Percentiles rank a stretch among this genome's conserved stretches.
Evolutionary conservation across 148 eudicot species (phyloP).

Genomic region (Polygonum aviculare): DNA sequence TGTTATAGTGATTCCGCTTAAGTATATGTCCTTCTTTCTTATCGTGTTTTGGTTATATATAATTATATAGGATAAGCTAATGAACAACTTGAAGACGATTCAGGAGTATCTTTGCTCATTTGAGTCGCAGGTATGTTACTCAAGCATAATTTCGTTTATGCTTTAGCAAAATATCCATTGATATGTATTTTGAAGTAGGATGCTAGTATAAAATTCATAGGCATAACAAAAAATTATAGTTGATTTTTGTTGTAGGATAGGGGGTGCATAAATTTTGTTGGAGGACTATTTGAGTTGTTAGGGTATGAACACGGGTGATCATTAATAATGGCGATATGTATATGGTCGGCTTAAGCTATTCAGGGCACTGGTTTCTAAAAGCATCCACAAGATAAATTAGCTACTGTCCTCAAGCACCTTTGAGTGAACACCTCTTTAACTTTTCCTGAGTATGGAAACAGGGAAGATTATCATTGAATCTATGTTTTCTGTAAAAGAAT

Average conservation of each 20-base stretch:
- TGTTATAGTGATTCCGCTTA: neutral
- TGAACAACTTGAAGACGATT: constrained; percentile 70
- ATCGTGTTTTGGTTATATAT: neutral
- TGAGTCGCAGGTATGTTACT: constrained; percentile 63
- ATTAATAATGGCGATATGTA: neutral
- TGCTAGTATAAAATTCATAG: neutral
- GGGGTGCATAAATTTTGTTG: neutral
- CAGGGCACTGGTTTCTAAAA: neutral
- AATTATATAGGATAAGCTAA: constrained; percentile 66
- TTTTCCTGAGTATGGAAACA: neutral
- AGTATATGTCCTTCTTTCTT: neutral
- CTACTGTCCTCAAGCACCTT: neutral
- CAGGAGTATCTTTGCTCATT: constrained; percentile 91
- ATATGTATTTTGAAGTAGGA: neutral
- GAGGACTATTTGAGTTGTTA: too few species aligned
- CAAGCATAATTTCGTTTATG: neutral
- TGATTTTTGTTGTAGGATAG: neutral
- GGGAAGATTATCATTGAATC: neutral
- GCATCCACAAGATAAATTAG: neutral
- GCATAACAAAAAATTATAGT: neutral
- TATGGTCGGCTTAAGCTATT: neutral
- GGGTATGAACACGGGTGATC: neutral
- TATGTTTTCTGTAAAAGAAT: neutral
- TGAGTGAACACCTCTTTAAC: neutral
- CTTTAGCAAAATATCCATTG: neutral